phyloP scores from a whole-genome alignment of 768 basidiomycete species.

The Suillus discolor region DNA sequence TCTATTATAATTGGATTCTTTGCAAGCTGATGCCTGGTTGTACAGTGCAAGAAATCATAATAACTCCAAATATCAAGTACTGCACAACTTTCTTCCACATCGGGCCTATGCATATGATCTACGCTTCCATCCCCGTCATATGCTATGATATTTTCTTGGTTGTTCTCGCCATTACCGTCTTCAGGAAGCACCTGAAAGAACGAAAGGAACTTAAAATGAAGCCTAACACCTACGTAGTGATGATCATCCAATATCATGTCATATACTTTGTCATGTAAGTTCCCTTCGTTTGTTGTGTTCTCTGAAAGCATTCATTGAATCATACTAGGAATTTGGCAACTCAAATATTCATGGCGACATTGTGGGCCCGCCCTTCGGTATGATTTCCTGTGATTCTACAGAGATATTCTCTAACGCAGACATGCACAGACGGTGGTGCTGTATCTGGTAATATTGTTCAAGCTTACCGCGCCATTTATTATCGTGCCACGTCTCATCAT shows the following conservation, averaged over 20 bases:
- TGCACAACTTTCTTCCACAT: neutral
- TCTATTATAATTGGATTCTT: neutral
- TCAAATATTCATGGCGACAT: neutral
- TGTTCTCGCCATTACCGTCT: neutral
- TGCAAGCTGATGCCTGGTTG: neutral
- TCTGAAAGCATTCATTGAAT: neutral
- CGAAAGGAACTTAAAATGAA: neutral
- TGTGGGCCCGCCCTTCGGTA: neutral
- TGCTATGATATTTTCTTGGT: neutral
- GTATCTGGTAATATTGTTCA: neutral
- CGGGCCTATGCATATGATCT: neutral
- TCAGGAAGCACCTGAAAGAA: neutral
- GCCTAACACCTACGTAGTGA: neutral
- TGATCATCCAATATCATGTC: neutral
- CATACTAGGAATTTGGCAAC: neutral
- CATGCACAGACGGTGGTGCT: neutral
- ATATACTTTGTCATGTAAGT: neutral
- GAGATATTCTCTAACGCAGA: neutral
- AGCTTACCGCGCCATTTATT: neutral
- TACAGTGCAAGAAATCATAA: neutral
- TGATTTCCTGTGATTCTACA: neutral
- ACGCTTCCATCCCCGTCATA: neutral
- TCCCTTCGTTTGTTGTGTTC: neutral
- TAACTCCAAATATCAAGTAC: neutral
- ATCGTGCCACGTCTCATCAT: neutral